These are phyloP conservation scores for Punica granatum DNA, from an alignment of 345 rosid genomes.

Conservation along the genomic window DNA sequence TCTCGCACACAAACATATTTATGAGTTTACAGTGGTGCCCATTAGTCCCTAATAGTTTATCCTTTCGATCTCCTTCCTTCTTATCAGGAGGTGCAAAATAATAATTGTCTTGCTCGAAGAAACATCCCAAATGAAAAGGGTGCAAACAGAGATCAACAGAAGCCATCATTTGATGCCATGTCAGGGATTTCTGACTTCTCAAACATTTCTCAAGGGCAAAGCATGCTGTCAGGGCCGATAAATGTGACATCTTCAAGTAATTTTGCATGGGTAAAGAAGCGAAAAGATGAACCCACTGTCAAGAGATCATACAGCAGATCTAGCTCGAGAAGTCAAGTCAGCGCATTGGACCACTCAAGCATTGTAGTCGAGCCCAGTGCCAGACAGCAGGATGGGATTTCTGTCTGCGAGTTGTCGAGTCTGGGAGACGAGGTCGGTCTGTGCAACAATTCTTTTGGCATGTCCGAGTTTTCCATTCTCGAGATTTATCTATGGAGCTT, in stretches of 20 bases:
- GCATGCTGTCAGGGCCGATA: constrained; percentile 28
- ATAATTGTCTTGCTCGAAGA: neutral
- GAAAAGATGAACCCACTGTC: constrained; percentile 8
- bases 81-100: neutral
- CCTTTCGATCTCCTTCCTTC: neutral
- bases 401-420: neutral
- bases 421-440: constrained; percentile 1
- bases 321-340: constrained; percentile 13
- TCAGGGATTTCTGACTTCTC: neutral
- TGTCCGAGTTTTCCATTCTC: neutral
- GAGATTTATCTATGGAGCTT: neutral
- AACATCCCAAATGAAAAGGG: neutral
- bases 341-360: constrained; percentile 8
- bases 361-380: neutral
- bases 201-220: constrained; percentile 24
- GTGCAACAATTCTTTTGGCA: constrained; percentile 1
- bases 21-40: too few species aligned
- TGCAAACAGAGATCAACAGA: neutral
- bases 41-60: neutral
- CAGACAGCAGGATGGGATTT: neutral
- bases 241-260: constrained; percentile 40
- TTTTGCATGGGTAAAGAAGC: constrained; percentile 39
- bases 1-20: neutral
- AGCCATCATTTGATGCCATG: constrained; percentile 2
- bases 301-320: constrained; percentile 12